A percentile compares a stretch with the other conserved stretches of the same genome.
These are phyloP conservation scores for Chimonanthus salicifolius DNA, from an alignment of 164 flowering plant species.

Conservation along the genomic window DNA sequence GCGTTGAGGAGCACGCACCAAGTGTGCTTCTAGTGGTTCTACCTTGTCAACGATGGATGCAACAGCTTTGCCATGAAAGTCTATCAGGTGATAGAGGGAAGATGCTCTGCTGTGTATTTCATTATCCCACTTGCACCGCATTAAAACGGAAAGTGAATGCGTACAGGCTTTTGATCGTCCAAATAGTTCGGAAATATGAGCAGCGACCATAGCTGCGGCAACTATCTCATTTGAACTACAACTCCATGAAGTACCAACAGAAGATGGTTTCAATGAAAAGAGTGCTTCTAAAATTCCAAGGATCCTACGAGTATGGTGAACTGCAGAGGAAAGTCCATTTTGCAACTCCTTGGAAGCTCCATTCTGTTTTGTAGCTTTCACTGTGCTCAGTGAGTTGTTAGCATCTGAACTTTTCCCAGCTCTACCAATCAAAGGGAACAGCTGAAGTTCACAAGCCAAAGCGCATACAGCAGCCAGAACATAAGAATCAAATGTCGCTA, in stretches of 20 bases:
- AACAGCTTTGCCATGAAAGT: constrained; percentile 79
- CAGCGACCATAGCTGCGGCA: constrained; percentile 99
- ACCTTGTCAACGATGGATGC: constrained; percentile 90
- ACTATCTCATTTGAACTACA: constrained; percentile 92
- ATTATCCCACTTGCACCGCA: constrained; percentile 84
- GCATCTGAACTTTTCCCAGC: constrained; percentile 30
- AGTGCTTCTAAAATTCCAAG: constrained; percentile 83
- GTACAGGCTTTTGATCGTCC: constrained; percentile 84
- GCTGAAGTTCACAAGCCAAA: constrained; percentile 85
- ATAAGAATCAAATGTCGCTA: constrained; percentile 95
- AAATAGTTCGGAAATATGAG: constrained; percentile 88
- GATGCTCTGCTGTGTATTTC: constrained; percentile 77
- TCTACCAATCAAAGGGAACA: constrained; percentile 66
- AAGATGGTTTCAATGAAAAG: constrained; percentile 83
- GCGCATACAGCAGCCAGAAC: constrained; percentile 97
- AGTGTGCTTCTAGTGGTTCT: constrained; percentile 76
- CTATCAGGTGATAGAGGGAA: constrained; percentile 82
- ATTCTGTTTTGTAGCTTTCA: constrained; percentile 45
- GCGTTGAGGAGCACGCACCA: constrained; percentile 46
- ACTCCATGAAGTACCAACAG: constrained; percentile 89
- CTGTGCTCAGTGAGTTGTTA: constrained; percentile 18
- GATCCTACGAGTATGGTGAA: constrained; percentile 72
- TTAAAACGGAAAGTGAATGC: constrained; percentile 76
- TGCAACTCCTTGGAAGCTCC: constrained; percentile 45
- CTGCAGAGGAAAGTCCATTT: constrained; percentile 60